Percentiles rank a stretch among this genome's conserved stretches.
These are phyloP conservation scores for Saccharomyces hybrid DNA, from an alignment of 1,139 yeast species.

Conservation along the genomic window DNA sequence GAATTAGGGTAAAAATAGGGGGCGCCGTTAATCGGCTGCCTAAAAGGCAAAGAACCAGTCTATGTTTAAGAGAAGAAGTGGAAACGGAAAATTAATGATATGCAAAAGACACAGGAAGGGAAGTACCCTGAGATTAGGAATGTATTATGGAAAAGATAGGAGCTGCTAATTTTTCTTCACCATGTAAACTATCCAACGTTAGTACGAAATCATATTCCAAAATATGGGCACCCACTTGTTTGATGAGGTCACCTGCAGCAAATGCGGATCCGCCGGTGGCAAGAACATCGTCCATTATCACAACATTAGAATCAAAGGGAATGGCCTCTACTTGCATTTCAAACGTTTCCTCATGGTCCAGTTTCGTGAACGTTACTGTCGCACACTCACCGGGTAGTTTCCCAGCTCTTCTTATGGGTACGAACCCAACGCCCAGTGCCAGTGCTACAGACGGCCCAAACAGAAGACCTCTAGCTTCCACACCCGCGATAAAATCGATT, in stretches of 20 bases:
- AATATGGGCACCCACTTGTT: slow-evolving; percentile 53
- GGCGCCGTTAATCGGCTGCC: not conserved
- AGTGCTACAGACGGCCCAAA: slow-evolving; percentile 90
- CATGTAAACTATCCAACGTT: slow-evolving; percentile 86
- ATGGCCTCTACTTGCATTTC: slow-evolving; percentile 77
- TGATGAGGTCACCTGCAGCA: slow-evolving; percentile 80
- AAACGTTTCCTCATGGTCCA: slow-evolving; percentile 66
- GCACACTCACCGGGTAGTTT: slow-evolving; percentile 69
- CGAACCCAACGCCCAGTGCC: slow-evolving; percentile 75
- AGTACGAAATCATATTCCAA: slow-evolving; percentile 73
- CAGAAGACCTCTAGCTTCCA: slow-evolving; percentile 88
- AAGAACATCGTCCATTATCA: slow-evolving; percentile 84
- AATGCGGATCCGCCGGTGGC: slow-evolving; percentile 93
- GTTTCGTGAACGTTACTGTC: slow-evolving; percentile 38
- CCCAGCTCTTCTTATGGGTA: slow-evolving; percentile 87
- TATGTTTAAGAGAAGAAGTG: not conserved
- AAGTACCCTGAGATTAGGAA: slow-evolving; percentile 46
- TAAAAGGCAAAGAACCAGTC: not conserved
- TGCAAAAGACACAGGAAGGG: not conserved
- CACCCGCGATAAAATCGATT: slow-evolving; percentile 80
- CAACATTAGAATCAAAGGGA: slow-evolving; percentile 65
- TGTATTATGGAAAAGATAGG: slow-evolving; percentile 76
- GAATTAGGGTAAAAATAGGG: not conserved
- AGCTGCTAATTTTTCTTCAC: slow-evolving; percentile 73
- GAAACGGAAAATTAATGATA: not conserved